Conservation (phyloP, 2,329 filamentous ascomycete species). For the Aspergillus sp. region DNA sequence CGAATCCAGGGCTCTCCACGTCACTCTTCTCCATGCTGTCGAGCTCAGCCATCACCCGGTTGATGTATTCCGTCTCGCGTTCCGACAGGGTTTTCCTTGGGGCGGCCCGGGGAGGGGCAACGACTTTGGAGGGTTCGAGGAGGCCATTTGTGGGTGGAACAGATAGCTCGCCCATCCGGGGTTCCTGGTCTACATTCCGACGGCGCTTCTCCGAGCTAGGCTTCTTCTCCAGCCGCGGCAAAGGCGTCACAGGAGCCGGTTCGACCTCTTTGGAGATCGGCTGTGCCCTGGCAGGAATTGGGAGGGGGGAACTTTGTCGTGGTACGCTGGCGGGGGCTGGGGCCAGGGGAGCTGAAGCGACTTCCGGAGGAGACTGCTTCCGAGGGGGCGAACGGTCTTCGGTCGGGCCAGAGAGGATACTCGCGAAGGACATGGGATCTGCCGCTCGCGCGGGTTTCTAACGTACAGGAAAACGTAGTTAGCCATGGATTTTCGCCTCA, state of each 20-base stretch:
- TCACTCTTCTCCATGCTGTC: conserved; percentile 59
- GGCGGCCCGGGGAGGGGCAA: conserved; percentile 30
- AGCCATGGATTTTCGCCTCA: neutral
- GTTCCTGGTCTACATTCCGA: conserved; percentile 21
- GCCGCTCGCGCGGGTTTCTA: conserved; percentile 72
- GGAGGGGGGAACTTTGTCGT: conserved; percentile 21
- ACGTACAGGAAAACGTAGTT: conserved; percentile 6
- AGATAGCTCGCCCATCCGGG: conserved; percentile 17
- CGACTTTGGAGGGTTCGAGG: conserved; percentile 15
- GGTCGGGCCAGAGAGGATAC: conserved; percentile 80
- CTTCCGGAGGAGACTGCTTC: conserved; percentile 46
- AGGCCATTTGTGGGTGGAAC: conserved; percentile 25
- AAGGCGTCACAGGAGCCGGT: conserved; percentile 23
- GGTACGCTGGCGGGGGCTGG: conserved; percentile 11
- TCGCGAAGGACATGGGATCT: conserved; percentile 94
- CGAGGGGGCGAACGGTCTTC: conserved; percentile 53
- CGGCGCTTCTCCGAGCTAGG: conserved; percentile 26
- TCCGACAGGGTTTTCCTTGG: conserved; percentile 54
- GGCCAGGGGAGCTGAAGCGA: conserved; percentile 18
- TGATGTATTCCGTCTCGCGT: conserved; percentile 68
- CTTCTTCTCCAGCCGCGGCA: conserved; percentile 31
- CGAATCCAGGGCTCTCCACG: conserved; percentile 53
- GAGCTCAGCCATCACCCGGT: conserved; percentile 61
- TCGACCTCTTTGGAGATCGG: conserved; percentile 23
- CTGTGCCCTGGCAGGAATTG: conserved; percentile 16